Base-by-base conservation (phyloP, 441 rosid species). In the Hura crepitans region DNA sequence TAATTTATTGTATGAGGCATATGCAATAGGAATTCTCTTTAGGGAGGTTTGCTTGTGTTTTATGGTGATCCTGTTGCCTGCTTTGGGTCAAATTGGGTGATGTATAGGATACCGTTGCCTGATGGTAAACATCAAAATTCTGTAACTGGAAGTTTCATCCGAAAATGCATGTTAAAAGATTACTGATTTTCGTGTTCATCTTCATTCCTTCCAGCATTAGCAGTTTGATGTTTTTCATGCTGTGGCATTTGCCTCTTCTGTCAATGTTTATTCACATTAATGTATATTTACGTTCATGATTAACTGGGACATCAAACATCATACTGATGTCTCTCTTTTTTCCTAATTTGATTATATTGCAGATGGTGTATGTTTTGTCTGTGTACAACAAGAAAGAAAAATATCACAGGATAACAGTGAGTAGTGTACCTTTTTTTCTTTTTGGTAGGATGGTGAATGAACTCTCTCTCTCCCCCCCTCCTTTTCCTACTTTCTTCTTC, bases 301-400 rank as follows among this genome's bases (percentile, higher is more conserved):
- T n/a, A n/a, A n/a, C n/a, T n/a, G n/a, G n/a, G n/a, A n/a, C n/a
- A n/a, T 25, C 27, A n/a, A 58, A 54, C 46, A 25, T 46, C 27
- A n/a, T 62, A 37, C 39, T 67, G n/a, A 47, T 55, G 70, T 20
- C 22, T 28, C 6, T 22, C 7, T 55, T 64, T 18, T 11, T 31
- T 75, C 13, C 9, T 51, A 20, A n/a, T 30, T 64, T 56, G 74
- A 23, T 70, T 20, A 68, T 73, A 62, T 54, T 81, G 83, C 99
- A 96, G 99, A 93, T 88, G 97, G 89, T 96, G 70, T 96, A 96
- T 43, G 99, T 96, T 73, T 79, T 96, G 69, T 96, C 89, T 49
- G 85, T 93, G 9, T 91, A 96, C 82, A 89, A 85, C 97, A 93
- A 90, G 85, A 96, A 93, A 82, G 98, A 93, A 81, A 96, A 93